Conservation (phyloP, 2,329 filamentous ascomycete genomes). For the Diaporthe citriasiana region DNA sequence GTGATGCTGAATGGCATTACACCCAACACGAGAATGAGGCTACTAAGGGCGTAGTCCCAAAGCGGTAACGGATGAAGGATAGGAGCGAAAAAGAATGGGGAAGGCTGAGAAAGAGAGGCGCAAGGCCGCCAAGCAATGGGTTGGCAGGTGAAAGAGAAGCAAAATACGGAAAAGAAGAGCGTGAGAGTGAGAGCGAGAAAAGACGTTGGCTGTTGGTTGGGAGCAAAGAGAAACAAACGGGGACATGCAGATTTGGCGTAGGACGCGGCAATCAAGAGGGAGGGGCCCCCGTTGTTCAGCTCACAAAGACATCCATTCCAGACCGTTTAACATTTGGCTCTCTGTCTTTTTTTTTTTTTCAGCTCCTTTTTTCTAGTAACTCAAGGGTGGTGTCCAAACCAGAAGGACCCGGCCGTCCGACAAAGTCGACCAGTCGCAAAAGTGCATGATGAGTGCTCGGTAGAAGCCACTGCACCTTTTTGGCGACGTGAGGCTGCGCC, state of each 20-base stretch:
- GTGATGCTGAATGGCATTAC: slow-evolving; percentile 14
- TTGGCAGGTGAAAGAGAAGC: neutral
- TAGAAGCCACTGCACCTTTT: neutral
- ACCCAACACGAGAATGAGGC: slow-evolving; percentile 4
- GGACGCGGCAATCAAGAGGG: slow-evolving; percentile 19
- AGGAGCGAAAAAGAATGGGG: neutral
- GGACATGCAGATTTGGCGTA: slow-evolving; percentile 30
- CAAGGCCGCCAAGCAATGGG: neutral
- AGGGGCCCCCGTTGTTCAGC: slow-evolving; percentile 13
- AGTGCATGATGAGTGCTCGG: neutral
- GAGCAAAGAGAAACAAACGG: slow-evolving; percentile 15
- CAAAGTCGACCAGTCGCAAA: slow-evolving; percentile 18
- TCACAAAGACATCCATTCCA: slow-evolving; percentile 14
- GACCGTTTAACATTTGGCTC: neutral
- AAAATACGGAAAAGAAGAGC: neutral
- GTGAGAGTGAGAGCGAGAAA: neutral
- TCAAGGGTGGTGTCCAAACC: neutral
- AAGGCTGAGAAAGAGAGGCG: neutral
- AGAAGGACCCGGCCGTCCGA: slow-evolving; percentile 24
- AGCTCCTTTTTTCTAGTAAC: neutral
- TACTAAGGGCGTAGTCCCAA: slow-evolving; percentile 1
- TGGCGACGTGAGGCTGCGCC: slow-evolving; percentile 18
- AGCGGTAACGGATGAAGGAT: neutral
- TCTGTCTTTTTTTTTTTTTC: neutral
- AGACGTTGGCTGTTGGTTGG: neutral